A percentile compares a stretch with the other conserved stretches of the same genome.
These are phyloP conservation scores for Oleoguttula mirabilis DNA, from an alignment of 495 filamentous ascomycete genomes.

Conservation along the genomic window DNA sequence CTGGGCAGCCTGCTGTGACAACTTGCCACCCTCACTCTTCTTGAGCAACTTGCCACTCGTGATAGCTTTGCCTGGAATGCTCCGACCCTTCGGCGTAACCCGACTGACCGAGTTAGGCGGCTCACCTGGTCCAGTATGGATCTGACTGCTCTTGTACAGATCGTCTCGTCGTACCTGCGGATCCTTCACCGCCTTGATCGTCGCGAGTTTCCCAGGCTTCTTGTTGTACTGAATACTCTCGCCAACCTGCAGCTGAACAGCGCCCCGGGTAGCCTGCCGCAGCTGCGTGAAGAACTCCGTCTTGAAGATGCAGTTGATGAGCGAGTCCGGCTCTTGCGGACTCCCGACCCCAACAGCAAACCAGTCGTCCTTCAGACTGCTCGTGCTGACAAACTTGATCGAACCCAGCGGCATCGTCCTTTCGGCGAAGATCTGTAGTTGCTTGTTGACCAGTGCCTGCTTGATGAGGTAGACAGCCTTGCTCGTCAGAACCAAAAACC, in stretches of 20 bases:
- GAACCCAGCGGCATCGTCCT: slow-evolving; percentile 68
- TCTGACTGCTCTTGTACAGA: slow-evolving; percentile 81
- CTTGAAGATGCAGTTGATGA: slow-evolving; percentile 88
- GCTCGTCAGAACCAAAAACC: slow-evolving; percentile 74
- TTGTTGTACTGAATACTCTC: slow-evolving; percentile 90
- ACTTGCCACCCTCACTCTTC: slow-evolving; percentile 69
- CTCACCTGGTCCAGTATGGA: slow-evolving; percentile 79
- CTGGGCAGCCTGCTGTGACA: slow-evolving; percentile 39
- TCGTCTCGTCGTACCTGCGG: slow-evolving; percentile 57
- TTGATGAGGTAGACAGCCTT: slow-evolving; percentile 77
- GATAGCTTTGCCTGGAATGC: slow-evolving; percentile 74
- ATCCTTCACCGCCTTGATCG: slow-evolving; percentile 84
- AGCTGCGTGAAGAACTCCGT: slow-evolving; percentile 95
- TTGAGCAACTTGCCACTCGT: slow-evolving; percentile 80
- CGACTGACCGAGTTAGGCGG: slow-evolving; percentile 69
- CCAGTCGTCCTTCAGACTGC: slow-evolving; percentile 85
- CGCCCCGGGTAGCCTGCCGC: slow-evolving; percentile 57
- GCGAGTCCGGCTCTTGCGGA: slow-evolving; percentile 77
- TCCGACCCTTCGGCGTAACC: slow-evolving; percentile 75
- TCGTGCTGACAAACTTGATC: slow-evolving; percentile 72
- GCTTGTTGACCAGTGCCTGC: slow-evolving; percentile 70
- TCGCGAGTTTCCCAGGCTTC: slow-evolving; percentile 85
- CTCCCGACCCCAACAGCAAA: slow-evolving; percentile 83
- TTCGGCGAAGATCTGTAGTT: slow-evolving; percentile 69
- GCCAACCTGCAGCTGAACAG: slow-evolving; percentile 68